phyloP scores from a whole-genome alignment of 2,329 filamentous ascomycete genomes.

The Magnaporthiopsis rhizophila region DNA sequence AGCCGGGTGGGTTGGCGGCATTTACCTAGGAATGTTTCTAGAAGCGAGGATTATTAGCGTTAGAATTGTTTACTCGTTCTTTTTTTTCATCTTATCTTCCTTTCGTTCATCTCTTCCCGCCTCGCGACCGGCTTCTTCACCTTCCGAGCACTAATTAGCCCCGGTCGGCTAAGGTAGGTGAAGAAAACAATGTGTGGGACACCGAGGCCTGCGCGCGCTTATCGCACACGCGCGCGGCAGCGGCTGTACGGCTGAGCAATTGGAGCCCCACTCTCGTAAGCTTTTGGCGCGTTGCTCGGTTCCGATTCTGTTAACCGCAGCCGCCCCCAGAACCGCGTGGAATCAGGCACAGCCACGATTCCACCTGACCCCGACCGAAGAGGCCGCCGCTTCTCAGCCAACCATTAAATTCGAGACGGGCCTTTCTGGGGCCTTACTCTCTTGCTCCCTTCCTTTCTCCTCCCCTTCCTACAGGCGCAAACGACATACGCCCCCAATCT shows the following conservation, averaged over 20 bases:
- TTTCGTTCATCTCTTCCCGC: too few species aligned
- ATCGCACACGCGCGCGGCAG: not conserved
- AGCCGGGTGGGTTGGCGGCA: too few species aligned
- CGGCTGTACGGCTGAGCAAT: not conserved
- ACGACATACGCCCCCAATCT: not conserved
- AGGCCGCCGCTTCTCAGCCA: slow-evolving; percentile 1
- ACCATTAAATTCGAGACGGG: slow-evolving; percentile 3
- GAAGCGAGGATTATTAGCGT: too few species aligned
- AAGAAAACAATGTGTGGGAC: too few species aligned
- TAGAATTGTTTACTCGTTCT: too few species aligned
- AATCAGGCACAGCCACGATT: slow-evolving; percentile 1
- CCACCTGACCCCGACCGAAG: not conserved
- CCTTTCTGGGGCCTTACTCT: not conserved
- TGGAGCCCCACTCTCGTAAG: not conserved
- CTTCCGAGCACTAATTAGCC: too few species aligned
- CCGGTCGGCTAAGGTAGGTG: too few species aligned
- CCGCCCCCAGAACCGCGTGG: not conserved
- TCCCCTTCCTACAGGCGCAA: not conserved
- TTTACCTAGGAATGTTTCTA: too few species aligned
- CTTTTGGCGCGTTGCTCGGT: not conserved
- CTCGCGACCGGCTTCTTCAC: too few species aligned
- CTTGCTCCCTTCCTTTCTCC: not conserved
- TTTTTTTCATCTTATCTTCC: too few species aligned
- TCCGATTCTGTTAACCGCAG: too few species aligned
- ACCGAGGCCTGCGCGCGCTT: too few species aligned